Conservation (phyloP, 2,329 filamentous ascomycete genomes). For the Colletotrichum liaoningense region DNA sequence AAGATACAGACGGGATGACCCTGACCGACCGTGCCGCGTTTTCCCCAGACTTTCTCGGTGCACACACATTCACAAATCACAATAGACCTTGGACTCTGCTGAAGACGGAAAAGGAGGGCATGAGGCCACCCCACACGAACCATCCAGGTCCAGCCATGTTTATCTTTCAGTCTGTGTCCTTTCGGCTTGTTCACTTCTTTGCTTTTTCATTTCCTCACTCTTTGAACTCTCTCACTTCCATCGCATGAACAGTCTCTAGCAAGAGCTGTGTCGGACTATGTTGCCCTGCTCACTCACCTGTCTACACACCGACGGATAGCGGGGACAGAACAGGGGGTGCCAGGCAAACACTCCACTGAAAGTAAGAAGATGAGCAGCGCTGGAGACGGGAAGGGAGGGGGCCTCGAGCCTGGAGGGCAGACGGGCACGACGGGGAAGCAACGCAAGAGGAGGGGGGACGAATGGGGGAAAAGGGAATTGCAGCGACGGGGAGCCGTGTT, state of each 20-base stretch:
- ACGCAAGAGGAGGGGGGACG: neutral
- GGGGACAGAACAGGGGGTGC: neutral
- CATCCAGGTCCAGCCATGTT: slow-evolving; percentile 15
- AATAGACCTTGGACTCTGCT: neutral
- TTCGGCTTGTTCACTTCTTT: neutral
- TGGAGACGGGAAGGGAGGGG: neutral
- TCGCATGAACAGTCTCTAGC: neutral
- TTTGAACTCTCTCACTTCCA: neutral
- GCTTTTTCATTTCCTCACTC: neutral
- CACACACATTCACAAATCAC: neutral
- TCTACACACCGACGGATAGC: neutral
- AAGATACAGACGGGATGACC: neutral
- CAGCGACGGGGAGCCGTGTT: neutral
- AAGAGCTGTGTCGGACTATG: neutral
- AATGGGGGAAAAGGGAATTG: neutral
- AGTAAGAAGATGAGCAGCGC: neutral
- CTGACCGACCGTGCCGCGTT: neutral
- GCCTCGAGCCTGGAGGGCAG: no score
- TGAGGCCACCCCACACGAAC: slow-evolving; percentile 20
- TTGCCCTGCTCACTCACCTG: neutral
- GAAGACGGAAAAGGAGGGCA: neutral
- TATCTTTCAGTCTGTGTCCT: neutral
- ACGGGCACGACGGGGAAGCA: neutral
- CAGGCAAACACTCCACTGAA: neutral
- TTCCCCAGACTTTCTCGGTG: neutral